These are phyloP conservation scores for Apophysomyces trapeziformis DNA, from an alignment of 371 early-diverging fungal species.

Conservation along the genomic window DNA sequence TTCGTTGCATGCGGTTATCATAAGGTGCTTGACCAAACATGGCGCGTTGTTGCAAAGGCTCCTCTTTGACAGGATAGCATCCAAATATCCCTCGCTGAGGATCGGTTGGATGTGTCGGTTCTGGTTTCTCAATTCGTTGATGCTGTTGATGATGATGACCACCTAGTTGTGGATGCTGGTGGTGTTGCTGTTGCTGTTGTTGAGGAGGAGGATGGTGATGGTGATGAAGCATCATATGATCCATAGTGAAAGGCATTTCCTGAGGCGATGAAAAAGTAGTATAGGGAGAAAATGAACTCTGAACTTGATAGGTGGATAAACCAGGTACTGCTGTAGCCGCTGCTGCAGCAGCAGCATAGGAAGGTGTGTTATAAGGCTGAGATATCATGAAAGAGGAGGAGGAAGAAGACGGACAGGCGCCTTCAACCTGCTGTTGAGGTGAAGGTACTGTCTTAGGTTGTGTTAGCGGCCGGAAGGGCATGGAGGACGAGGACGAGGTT, in stretches of 20 bases:
- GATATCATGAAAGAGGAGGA: constrained; percentile 5
- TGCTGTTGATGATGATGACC: constrained; percentile 23
- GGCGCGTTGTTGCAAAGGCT: background rate
- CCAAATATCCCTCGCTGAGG: background rate
- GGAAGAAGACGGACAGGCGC: background rate
- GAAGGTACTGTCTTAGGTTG: background rate
- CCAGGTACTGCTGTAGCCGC: background rate
- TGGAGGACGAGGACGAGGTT: background rate
- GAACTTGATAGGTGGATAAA: background rate
- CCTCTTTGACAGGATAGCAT: background rate
- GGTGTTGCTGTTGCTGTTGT: constrained; percentile 14
- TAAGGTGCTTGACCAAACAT: background rate
- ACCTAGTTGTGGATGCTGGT: background rate
- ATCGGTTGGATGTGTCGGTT: background rate
- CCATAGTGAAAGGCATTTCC: background rate
- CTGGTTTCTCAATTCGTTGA: constrained; percentile 13
- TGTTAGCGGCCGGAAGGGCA: background rate
- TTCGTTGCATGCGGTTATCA: background rate
- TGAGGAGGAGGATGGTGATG: constrained; percentile 23
- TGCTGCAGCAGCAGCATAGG: constrained; percentile 4
- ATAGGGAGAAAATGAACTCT: constrained; percentile 9
- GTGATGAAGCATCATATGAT: constrained; percentile 17
- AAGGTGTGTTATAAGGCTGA: background rate
- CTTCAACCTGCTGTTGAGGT: background rate
- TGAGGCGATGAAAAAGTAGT: constrained; percentile 13